phyloP scores from a whole-genome alignment of 176 grass and related monocot species.

The Thalia dealbata region DNA sequence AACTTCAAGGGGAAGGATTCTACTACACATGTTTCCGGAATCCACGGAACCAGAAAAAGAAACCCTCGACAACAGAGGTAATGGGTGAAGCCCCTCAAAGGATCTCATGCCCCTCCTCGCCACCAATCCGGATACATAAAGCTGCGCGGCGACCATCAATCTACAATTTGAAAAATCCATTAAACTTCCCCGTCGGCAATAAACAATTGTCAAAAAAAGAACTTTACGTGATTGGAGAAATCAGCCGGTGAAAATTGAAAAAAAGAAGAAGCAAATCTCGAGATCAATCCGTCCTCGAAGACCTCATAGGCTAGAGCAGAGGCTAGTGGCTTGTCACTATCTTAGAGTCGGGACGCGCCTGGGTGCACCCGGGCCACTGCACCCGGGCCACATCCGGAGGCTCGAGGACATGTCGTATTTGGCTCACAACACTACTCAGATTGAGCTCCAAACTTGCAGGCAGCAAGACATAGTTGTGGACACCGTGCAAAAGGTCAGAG shows the following conservation, averaged over 20 bases:
- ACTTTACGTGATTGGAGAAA: too few species aligned
- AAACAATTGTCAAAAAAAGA: background rate
- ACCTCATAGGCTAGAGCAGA: background rate
- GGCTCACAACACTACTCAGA: too few species aligned
- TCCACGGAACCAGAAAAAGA: background rate
- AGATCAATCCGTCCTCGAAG: background rate
- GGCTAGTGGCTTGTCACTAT: too few species aligned
- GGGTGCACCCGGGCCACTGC: too few species aligned
- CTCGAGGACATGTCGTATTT: too few species aligned
- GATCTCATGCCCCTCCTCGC: background rate
- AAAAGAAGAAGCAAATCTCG: background rate
- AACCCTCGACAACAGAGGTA: background rate
- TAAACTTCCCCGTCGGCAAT: background rate
- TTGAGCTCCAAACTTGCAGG: too few species aligned
- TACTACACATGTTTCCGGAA: background rate
- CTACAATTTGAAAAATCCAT: background rate
- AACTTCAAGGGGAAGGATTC: background rate
- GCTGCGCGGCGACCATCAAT: background rate
- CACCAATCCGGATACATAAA: background rate
- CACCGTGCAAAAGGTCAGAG: too few species aligned
- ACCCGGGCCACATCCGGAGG: too few species aligned
- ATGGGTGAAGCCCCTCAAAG: slow-evolving; percentile 19
- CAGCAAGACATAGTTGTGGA: too few species aligned
- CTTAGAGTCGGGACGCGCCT: too few species aligned
- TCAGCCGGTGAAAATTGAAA: background rate